Conservation (phyloP, 306 rosid species). For the Dalbergia cultrata region DNA sequence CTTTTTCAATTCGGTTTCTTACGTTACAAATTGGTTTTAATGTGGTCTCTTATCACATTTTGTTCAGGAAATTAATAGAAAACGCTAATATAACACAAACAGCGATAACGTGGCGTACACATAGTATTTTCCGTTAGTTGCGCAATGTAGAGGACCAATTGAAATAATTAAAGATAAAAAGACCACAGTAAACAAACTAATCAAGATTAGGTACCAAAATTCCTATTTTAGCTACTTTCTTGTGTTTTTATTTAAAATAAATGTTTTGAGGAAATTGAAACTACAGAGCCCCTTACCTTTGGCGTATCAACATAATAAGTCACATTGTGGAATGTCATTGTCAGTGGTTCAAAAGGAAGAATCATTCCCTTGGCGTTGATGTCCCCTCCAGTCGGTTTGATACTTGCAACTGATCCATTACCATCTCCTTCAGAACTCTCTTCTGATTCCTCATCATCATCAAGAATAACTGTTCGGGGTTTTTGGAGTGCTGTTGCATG, state of each 20-base stretch:
- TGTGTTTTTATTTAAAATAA: not conserved
- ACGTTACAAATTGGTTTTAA: no score
- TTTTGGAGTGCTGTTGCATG: conserved; percentile 64
- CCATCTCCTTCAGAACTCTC: conserved; percentile 39
- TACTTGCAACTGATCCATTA: conserved; percentile 41
- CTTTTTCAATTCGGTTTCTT: no score
- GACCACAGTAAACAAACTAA: no score
- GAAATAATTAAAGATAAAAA: no score
- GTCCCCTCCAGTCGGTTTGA: conserved; percentile 37
- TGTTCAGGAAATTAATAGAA: no score
- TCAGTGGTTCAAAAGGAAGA: conserved; percentile 85
- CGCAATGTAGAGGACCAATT: no score
- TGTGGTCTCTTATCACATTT: no score
- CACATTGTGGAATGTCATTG: conserved; percentile 80
- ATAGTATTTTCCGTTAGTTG: no score
- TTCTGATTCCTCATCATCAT: conserved; percentile 49
- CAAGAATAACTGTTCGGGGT: conserved; percentile 55
- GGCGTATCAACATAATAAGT: conserved; percentile 89
- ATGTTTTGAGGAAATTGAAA: conserved; percentile 10
- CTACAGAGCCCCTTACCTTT: conserved; percentile 53
- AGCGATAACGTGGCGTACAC: no score
- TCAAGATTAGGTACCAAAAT: no score
- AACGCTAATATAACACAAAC: no score
- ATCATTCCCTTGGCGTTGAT: conserved; percentile 79
- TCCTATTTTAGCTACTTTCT: not conserved